These are phyloP conservation scores for Pythium rhizo-oryzae DNA, from an alignment of 352 stramenopile species.

Conservation along the genomic window DNA sequence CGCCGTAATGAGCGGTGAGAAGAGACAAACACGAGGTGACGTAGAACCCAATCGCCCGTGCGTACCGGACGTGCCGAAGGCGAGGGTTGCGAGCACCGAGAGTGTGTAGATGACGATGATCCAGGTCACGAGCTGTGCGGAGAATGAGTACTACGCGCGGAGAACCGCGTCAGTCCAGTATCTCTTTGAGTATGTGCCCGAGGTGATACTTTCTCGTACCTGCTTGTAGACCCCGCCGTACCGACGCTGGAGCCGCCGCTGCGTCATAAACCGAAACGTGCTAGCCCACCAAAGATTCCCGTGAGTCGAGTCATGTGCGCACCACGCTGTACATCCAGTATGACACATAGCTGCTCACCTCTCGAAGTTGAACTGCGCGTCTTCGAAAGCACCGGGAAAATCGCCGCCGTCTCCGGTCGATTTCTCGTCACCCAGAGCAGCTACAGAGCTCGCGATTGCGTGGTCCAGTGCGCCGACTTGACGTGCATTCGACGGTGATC, in stretches of 20 bases:
- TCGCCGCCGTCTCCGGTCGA: neutral
- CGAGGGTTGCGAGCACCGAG: constrained; percentile 36
- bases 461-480: neutral
- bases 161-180: neutral
- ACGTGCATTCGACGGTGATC: neutral
- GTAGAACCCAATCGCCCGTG: too few relatives aligned
- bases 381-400: neutral
- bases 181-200: neutral
- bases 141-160: constrained; percentile 35
- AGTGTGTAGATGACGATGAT: constrained; percentile 42
- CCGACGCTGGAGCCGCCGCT: constrained; percentile 37
- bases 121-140: constrained; percentile 40
- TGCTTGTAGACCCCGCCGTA: constrained; percentile 48
- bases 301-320: too few relatives aligned
- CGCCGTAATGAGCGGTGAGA: neutral
- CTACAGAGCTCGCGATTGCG: neutral
- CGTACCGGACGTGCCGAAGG: constrained; percentile 36
- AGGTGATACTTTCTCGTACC: constrained; percentile 20
- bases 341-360: too few relatives aligned
- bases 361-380: constrained; percentile 47
- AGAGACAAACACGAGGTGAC: neutral
- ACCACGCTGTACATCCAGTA: too few relatives aligned
- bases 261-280: constrained; percentile 42
- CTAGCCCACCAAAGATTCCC: constrained; percentile 28
- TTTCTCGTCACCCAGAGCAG: constrained; percentile 4